Conservation (phyloP, 176 grass and related monocot genomes). For the Oryza meridionalis region DNA sequence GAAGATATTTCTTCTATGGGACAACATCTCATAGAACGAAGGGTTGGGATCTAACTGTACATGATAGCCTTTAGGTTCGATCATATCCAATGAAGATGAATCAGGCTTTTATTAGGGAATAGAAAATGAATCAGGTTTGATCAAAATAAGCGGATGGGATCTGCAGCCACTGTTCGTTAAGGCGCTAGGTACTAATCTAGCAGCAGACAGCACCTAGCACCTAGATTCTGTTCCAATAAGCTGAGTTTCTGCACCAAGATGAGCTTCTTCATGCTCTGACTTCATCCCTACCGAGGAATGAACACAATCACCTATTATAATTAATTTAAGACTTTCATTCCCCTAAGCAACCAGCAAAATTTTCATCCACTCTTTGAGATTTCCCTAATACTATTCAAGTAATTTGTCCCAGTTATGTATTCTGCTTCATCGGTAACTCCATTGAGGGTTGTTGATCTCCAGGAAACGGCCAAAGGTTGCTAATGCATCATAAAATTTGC, state of each 20-base stretch:
- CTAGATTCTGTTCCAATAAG: background rate
- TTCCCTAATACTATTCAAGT: slow-evolving; percentile 13
- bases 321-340: slow-evolving; percentile 6
- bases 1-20: background rate
- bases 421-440: slow-evolving; percentile 41
- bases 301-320: slow-evolving; percentile 8
- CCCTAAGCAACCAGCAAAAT: slow-evolving; percentile 35
- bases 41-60: background rate
- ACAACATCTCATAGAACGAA: background rate
- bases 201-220: background rate
- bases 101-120: background rate
- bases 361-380: background rate
- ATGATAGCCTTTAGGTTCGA: background rate
- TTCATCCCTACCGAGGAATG: background rate
- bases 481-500: slow-evolving; percentile 82
- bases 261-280: slow-evolving; percentile 12
- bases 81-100: background rate
- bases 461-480: slow-evolving; percentile 65
- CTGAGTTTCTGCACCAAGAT: slow-evolving; percentile 24
- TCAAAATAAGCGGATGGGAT: background rate
- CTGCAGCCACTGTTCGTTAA: background rate
- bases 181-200: background rate
- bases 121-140: background rate
- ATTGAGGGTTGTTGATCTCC: slow-evolving; percentile 49
- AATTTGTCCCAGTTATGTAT: background rate